Base-by-base conservation (phyloP, 306 rosid species). In the Lathyrus sativus region DNA sequence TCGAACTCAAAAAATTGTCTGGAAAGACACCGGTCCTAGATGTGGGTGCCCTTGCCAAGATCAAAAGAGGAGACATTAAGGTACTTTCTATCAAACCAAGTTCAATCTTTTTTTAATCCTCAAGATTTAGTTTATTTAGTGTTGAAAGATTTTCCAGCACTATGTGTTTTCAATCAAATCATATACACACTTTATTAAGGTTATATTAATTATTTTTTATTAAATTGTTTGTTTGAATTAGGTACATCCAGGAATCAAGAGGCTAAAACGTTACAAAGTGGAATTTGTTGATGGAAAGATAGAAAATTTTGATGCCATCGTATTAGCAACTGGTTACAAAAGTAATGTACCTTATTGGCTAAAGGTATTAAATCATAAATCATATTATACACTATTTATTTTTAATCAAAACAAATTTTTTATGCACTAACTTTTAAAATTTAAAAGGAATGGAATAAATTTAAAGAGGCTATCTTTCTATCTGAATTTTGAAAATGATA, bases 21-120 rank as follows among this genome's bases (percentile, higher is more conserved):
- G 97, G 97, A 54, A 91, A 91, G 85, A 91, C 97, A 66, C 97
- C 97, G 0, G 97, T 91, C 9, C 75, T 91, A 24, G 97, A 91
- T 37, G 97, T 91, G 51, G 97, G 97, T 53, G 87, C 97, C 22
- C 96, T 91, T 1, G 85, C 91, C 77, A 88, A 86, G 83, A 91
- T 91, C 73, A 86, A 82, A 86, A 68, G 74, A 39, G 96, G 97
- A 38, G 74, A 88, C 79, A 70, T 91, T 70, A 76, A 86, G 91
- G 97, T 85, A 50, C 65, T 43, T 70, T n/a, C 43, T 53, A 70
- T 71, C 75, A 59, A 74, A 63, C 65, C 82, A 50, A 62, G 8
- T 37, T 48, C 56, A 59, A 58, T 42, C 63, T 66, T 74, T 68
- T 11, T 68, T 37, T 11, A 33, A 18, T 59, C 43, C 3, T 38